Conservation (phyloP, 495 filamentous ascomycete genomes). For the Penicillium malachiteum region DNA sequence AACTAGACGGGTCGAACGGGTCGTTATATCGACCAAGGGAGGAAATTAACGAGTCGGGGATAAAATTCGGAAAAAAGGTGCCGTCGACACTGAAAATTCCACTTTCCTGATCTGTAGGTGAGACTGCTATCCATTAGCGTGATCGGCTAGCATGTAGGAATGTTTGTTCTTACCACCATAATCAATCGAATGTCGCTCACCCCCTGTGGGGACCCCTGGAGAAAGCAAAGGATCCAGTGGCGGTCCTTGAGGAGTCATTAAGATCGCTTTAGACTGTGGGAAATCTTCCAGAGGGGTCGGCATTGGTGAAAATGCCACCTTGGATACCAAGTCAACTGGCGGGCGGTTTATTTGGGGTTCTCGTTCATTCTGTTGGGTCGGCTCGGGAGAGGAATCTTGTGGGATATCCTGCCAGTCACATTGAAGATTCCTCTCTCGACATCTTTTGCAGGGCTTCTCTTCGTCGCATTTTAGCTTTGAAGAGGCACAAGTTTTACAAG, state of each 20-base stretch:
- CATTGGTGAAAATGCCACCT: slow-evolving; percentile 15
- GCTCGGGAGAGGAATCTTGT: slow-evolving; percentile 23
- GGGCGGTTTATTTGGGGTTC: background rate
- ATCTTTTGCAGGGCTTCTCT: slow-evolving; percentile 47
- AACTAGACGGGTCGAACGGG: slow-evolving; percentile 21
- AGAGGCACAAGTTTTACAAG: slow-evolving; percentile 52
- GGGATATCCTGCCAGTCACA: slow-evolving; percentile 43
- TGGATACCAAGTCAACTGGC: slow-evolving; percentile 5
- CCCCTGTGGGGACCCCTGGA: background rate
- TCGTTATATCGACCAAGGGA: slow-evolving; percentile 30
- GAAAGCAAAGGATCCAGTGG: slow-evolving; percentile 2
- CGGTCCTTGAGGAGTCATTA: slow-evolving; percentile 34
- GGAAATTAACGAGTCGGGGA: slow-evolving; percentile 33
- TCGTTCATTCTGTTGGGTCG: slow-evolving; percentile 17
- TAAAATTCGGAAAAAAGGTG: slow-evolving; percentile 36
- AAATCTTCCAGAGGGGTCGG: slow-evolving; percentile 18
- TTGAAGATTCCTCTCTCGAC: slow-evolving; percentile 41
- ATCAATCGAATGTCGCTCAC: slow-evolving; percentile 10
- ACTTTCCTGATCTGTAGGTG: slow-evolving; percentile 34
- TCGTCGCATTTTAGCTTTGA: slow-evolving; percentile 58
- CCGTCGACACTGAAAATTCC: slow-evolving; percentile 35
- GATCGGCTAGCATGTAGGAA: background rate
- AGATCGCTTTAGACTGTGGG: background rate
- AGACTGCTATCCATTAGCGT: slow-evolving; percentile 1
- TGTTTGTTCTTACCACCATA: slow-evolving; percentile 20